Evolutionary conservation across 2,329 filamentous ascomycete species (phyloP).

Genomic region (Phoma herbarum): DNA sequence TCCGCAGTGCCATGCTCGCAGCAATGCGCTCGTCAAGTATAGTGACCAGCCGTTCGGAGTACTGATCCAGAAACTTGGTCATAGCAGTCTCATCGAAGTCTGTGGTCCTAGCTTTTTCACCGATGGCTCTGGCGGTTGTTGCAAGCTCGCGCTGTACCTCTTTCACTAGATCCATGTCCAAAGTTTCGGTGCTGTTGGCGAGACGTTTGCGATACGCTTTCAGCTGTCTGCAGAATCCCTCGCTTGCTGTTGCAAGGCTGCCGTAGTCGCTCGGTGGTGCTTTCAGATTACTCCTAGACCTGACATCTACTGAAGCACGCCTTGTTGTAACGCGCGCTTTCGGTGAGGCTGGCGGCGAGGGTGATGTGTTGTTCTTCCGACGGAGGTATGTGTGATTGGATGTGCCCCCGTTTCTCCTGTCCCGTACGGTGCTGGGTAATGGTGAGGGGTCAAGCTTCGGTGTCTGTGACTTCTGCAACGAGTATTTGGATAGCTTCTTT

Average conservation of each 20-base stretch:
- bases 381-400: slow-evolving; percentile 23
- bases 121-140: slow-evolving; percentile 55
- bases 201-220: slow-evolving; percentile 68
- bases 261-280: slow-evolving; percentile 48
- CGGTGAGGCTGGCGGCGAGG: slow-evolving; percentile 53
- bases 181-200: slow-evolving; percentile 56
- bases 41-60: slow-evolving; percentile 74
- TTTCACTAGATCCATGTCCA: slow-evolving; percentile 57
- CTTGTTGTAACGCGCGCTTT: slow-evolving; percentile 50
- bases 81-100: slow-evolving; percentile 55
- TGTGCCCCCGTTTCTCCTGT: slow-evolving; percentile 33
- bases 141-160: slow-evolving; percentile 68
- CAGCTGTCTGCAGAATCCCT: slow-evolving; percentile 66
- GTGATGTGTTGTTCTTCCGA: slow-evolving; percentile 51
- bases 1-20: slow-evolving; percentile 49
- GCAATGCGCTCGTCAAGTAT: slow-evolving; percentile 76
- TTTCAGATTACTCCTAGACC: slow-evolving; percentile 55
- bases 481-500: slow-evolving; percentile 63
- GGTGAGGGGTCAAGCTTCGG: slow-evolving; percentile 56
- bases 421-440: slow-evolving; percentile 35
- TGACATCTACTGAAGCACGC: slow-evolving; percentile 61
- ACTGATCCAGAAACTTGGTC: slow-evolving; percentile 73
- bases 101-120: slow-evolving; percentile 54
- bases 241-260: slow-evolving; percentile 55
- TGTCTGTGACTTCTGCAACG: slow-evolving; percentile 52